A percentile compares a stretch with the other conserved stretches of the same genome.
phyloP scores from a whole-genome alignment of 2,329 filamentous ascomycete species.

The Fonsecaea pedrosoi region DNA sequence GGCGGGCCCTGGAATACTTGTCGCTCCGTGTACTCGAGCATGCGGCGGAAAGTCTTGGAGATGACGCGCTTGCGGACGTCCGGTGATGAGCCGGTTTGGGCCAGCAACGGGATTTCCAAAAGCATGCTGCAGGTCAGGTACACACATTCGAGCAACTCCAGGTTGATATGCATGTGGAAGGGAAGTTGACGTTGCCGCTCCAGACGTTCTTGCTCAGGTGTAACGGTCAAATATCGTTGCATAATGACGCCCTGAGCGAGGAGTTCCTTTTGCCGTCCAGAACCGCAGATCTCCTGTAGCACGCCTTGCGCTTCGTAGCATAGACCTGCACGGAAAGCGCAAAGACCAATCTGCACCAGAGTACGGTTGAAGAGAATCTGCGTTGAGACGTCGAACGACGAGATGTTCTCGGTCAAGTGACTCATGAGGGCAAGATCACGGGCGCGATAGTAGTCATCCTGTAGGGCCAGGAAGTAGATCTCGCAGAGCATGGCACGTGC shows the following conservation, averaged over 20 bases:
- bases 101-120: conserved; percentile 94
- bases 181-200: conserved; percentile 97
- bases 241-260: conserved; percentile 98
- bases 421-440: conserved; percentile 99
- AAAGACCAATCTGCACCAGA: conserved; percentile 95
- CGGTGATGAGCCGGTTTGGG: conserved; percentile 93
- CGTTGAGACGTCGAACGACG: conserved; percentile 93
- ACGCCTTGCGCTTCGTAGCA: conserved; percentile 98
- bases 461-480: conserved; percentile 96
- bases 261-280: conserved; percentile 95
- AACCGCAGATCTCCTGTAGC: conserved; percentile 96
- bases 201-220: conserved; percentile 94
- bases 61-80: conserved; percentile 98
- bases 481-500: conserved; percentile 97
- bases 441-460: conserved; percentile 97
- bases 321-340: conserved; percentile 94
- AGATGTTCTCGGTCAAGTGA: conserved; percentile 95
- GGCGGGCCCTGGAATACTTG: conserved; percentile 98
- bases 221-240: conserved; percentile 94
- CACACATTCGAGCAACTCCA: conserved; percentile 96
- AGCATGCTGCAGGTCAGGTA: conserved; percentile 99
- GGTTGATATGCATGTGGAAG: conserved; percentile 99
- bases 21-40: conserved; percentile 99
- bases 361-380: conserved; percentile 99
- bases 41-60: conserved; percentile 98